Percentiles rank a stretch among this genome's conserved stretches.
Evolutionary conservation across 2,329 filamentous ascomycete genomes (phyloP).

Genomic region (Microascus cirrosus): DNA sequence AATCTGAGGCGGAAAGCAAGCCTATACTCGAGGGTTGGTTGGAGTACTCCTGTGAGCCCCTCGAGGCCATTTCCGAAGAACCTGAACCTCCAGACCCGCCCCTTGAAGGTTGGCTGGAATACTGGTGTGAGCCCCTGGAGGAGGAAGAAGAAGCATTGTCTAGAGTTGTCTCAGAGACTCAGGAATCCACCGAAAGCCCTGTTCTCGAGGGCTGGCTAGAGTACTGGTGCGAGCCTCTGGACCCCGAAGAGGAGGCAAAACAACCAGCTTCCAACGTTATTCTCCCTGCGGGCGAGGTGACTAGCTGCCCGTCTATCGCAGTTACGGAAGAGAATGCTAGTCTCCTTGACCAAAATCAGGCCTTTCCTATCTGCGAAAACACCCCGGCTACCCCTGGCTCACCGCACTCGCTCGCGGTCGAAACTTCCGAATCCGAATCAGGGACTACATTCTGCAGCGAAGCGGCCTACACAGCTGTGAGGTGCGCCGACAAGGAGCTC

Average conservation of each 20-base stretch:
- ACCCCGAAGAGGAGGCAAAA: neutral
- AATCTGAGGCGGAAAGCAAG: neutral
- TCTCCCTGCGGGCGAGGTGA: neutral
- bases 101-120: slow-evolving; percentile 3
- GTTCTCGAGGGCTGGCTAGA: slow-evolving; percentile 9
- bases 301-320: neutral
- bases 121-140: slow-evolving; percentile 3
- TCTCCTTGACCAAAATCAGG: neutral
- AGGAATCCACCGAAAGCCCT: neutral
- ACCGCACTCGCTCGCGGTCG: neutral
- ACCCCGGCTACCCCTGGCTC: neutral
- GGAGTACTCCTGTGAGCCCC: neutral
- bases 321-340: neutral
- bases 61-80: neutral
- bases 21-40: neutral
- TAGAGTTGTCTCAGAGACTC: neutral
- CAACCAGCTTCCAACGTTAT: neutral
- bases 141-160: neutral
- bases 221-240: slow-evolving; percentile 8
- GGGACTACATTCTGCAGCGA: neutral
- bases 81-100: neutral
- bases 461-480: neutral
- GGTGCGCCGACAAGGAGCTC: neutral
- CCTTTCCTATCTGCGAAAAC: neutral
- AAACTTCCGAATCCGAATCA: neutral